phyloP scores from a whole-genome alignment of 768 basidiomycete genomes.

The Tylopilus balloui region DNA sequence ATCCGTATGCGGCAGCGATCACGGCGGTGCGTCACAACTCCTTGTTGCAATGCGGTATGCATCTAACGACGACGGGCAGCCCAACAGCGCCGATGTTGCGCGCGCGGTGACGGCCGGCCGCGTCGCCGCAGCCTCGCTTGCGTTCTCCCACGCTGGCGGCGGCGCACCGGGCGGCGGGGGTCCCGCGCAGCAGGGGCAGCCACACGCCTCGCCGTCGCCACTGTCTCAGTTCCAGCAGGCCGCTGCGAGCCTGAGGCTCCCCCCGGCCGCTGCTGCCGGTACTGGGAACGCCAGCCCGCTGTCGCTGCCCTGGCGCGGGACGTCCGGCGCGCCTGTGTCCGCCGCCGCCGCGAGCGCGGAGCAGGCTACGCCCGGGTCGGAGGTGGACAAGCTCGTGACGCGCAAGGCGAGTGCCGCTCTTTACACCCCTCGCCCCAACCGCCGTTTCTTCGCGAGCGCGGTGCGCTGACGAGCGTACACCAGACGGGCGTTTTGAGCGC shows the following conservation, averaged over 20 bases:
- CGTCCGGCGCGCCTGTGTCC: background rate
- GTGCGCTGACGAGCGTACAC: too few relatives aligned
- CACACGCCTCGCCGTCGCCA: background rate
- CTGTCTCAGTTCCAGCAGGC: background rate
- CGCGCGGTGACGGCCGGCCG: constrained; percentile 41
- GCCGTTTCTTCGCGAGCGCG: too few relatives aligned
- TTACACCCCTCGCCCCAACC: background rate
- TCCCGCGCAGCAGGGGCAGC: too few relatives aligned
- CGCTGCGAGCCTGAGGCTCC: background rate
- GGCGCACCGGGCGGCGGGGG: background rate
- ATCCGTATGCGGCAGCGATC: constrained; percentile 29
- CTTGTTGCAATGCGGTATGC: background rate
- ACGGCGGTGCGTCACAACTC: constrained; percentile 34
- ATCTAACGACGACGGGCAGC: background rate
- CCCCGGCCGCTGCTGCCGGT: too few relatives aligned
- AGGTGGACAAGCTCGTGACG: constrained; percentile 27
- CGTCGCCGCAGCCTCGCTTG: constrained; percentile 52
- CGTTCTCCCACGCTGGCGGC: constrained; percentile 34
- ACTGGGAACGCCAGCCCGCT: background rate
- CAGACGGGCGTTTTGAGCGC: constrained; percentile 22
- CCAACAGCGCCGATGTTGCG: constrained; percentile 35
- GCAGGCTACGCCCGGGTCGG: constrained; percentile 9
- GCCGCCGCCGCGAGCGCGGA: background rate
- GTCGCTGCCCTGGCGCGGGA: background rate
- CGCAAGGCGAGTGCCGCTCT: constrained; percentile 21